Evolutionary conservation across 75 land plant genomes (phyloP), one percentile per base, ranked within the genome.

Genomic region (Sequoia sempervirens): DNA sequence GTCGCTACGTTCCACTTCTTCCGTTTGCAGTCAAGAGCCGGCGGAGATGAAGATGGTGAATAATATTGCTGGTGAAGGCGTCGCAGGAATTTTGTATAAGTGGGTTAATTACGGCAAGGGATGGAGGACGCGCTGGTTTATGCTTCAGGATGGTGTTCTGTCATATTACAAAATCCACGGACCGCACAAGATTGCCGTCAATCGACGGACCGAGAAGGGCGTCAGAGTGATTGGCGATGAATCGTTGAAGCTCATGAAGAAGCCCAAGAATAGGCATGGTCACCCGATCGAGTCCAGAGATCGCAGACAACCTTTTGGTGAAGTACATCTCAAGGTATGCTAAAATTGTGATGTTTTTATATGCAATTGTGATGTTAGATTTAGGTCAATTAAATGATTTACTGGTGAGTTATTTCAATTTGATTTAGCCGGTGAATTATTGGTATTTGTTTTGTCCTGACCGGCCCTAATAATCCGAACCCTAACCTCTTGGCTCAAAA

Each of bases 61-160:
- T 58, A 91, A 84, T 40, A 83, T 85, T 43, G 87, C 84, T 23
- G 90, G 89, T 15, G 83, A 85, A 14, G 85, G 90, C 40, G 88
- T 91, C 30, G 96, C 89, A 15, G 99, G 99, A 61, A 88, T 95
- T 81, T 58, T 98, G 86, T 89, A 92, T 68, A 98, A 98, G 85
- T 98, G 99, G 99, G 99, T 98, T 85, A 98, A 98, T 81, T 95
- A 92, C 64, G 99, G 99, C 41, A 96, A 91, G 87, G 96, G 99
- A 34, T 98, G 99, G 99, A 90, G 99, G 90, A 80, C 91, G 56
- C 88, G 99, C 69, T 98, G 99, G 99, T 96, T 98, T 85, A 90
- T 95, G 81, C 88, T 98, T 23, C 90, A 93, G 64, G 96, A 98
- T 47, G 99, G 99, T 28, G 99, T 98, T 72, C 87, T 98, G 2